Base-by-base conservation (phyloP, 2,329 filamentous ascomycete genomes). In the Alternaria arbusti region DNA sequence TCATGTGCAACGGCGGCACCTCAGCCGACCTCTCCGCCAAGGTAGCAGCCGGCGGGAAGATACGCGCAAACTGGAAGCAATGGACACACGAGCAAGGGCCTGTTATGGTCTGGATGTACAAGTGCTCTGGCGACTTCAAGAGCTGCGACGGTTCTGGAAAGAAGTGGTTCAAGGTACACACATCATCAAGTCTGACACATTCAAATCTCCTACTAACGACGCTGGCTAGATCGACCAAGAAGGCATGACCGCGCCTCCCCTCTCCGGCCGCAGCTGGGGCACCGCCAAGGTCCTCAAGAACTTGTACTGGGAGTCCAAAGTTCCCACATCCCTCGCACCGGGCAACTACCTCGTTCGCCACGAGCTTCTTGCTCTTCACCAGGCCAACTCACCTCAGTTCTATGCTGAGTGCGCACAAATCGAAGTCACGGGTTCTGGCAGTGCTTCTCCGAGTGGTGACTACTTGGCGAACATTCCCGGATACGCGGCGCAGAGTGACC, bases 1-100 rank as follows among this genome's bases (percentile, higher is more conserved):
- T 88, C 72, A 85, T 84, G 64, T 88, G 86, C 80, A 88, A 87
- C 73, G 85, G 85, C 56, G 86, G 76, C 28, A 78, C 74, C 2
- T 73, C 68, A 1, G 76, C 77, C 6, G 75, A 72, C 22, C 78
- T 86, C 9, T 79, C 74, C 17, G 86, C 86, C 6, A 78, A 80
- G 32, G 80, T 86, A 62, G 75, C 79, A 5, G 84, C 86, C 1
- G 86, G 86, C 43, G 72, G 79, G 40, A 83, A 82, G 60, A 79
- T 88, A 60, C 84, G 83, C 6, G 86, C 86, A 11, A 78, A 83
- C 70, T 88, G 86, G 85, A 72, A 78, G 47, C 86, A 88, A 73
- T 88, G 86, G 86, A 88, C 86, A 0, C 86, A 88, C 72, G 77
- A 82, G 59, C 86, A 88, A 70, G 86, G 86, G 1, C 86, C 86